phyloP scores from a whole-genome alignment of 1,284 basidiomycete species.

The Irpex lacteus region DNA sequence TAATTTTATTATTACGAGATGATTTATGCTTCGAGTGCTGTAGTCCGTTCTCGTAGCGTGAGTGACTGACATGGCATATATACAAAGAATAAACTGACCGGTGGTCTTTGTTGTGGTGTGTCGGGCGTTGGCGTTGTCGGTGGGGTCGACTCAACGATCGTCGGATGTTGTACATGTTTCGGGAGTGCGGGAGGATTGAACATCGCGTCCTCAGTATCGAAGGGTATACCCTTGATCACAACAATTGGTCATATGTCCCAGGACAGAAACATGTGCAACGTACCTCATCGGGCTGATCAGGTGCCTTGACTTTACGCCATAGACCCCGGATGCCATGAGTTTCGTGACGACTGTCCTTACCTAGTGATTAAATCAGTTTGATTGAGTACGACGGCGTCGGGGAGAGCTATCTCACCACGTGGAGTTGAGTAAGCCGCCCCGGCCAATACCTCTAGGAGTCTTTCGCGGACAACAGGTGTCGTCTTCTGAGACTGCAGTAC shows the following conservation, averaged over 20 bases:
- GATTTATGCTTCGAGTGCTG: slow-evolving; percentile 27
- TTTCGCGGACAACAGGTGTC: slow-evolving; percentile 69
- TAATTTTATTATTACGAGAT: slow-evolving; percentile 54
- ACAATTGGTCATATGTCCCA: not conserved
- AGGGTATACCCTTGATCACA: slow-evolving; percentile 57
- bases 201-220: slow-evolving; percentile 74
- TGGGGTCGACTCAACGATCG: slow-evolving; percentile 1
- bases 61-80: not conserved
- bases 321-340: slow-evolving; percentile 58
- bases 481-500: slow-evolving; percentile 57
- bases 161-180: slow-evolving; percentile 1
- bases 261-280: slow-evolving; percentile 7
- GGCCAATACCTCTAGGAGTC: slow-evolving; percentile 67
- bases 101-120: not conserved
- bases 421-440: slow-evolving; percentile 67
- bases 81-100: not conserved
- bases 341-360: slow-evolving; percentile 19
- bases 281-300: slow-evolving; percentile 72
- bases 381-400: not conserved
- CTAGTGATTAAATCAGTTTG: not conserved
- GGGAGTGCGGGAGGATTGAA: slow-evolving; percentile 57
- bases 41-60: not conserved
- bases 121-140: not conserved
- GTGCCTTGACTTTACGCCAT: slow-evolving; percentile 68
- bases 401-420: slow-evolving; percentile 35